Evolutionary conservation across 768 basidiomycete genomes (phyloP).

Genomic region (Tylopilus sp.): DNA sequence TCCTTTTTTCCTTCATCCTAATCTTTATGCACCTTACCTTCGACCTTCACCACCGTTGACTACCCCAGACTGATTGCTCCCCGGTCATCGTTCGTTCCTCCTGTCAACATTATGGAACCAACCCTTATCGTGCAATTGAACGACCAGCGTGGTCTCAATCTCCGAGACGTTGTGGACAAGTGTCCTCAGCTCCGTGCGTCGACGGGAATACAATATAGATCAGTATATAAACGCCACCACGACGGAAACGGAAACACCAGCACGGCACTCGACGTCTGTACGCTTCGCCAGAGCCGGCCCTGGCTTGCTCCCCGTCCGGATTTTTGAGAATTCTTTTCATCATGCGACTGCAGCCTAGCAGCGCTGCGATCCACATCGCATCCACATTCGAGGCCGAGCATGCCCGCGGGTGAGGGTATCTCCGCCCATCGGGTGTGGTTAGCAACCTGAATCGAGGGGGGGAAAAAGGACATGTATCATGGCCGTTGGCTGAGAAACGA

Average conservation of each 20-base stretch:
- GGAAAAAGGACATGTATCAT: too few relatives aligned
- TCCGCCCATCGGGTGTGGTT: slow-evolving; percentile 4
- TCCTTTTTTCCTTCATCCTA: slow-evolving; percentile 7
- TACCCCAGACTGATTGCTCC: background rate
- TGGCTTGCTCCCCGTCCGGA: too few relatives aligned
- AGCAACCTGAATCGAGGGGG: too few relatives aligned
- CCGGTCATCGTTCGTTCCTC: background rate
- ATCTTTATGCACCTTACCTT: too few relatives aligned
- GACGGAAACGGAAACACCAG: background rate
- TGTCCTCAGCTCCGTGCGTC: slow-evolving; percentile 1
- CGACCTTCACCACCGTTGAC: too few relatives aligned
- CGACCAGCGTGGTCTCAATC: slow-evolving; percentile 14
- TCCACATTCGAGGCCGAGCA: background rate
- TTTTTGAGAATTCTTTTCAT: too few relatives aligned
- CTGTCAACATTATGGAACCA: background rate
- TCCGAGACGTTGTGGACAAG: slow-evolving; percentile 14
- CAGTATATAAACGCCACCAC: slow-evolving; percentile 4
- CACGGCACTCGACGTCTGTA: background rate
- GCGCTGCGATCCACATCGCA: too few relatives aligned
- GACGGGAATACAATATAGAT: slow-evolving; percentile 4
- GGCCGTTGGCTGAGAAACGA: background rate
- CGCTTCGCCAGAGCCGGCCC: background rate
- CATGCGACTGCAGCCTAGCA: too few relatives aligned
- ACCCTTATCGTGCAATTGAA: slow-evolving; percentile 7
- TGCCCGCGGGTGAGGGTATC: background rate